Evolutionary conservation across 1,284 basidiomycete species (phyloP).

Genomic region (Pisolithus thermaeus): DNA sequence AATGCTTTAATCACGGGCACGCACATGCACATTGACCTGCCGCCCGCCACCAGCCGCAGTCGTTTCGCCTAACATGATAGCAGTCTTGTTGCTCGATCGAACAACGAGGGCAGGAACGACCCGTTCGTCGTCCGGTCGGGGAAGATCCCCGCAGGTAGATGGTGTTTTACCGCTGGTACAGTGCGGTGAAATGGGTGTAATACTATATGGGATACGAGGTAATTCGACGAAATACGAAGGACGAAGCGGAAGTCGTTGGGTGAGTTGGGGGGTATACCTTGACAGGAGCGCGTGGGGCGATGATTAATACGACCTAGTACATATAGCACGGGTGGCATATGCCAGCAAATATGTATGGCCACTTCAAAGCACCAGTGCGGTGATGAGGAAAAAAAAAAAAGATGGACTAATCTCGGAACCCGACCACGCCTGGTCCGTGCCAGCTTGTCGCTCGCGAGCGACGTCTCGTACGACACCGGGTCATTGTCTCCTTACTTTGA

Average conservation of each 20-base stretch:
- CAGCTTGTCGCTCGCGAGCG: no score
- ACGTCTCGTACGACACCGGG: no score
- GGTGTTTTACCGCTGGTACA: neutral
- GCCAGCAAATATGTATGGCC: neutral
- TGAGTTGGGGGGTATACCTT: neutral
- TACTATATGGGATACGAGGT: no score
- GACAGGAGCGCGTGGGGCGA: no score
- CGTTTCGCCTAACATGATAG: conserved; percentile 14
- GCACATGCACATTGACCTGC: conserved; percentile 18
- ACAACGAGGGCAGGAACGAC: neutral
- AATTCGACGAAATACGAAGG: neutral
- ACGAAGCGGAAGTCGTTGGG: neutral
- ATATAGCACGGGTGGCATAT: neutral
- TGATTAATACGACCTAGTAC: neutral
- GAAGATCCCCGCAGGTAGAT: neutral
- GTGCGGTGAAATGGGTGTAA: neutral
- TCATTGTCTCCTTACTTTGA: no score
- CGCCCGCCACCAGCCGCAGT: conserved; percentile 12
- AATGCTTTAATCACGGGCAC: conserved; percentile 2
- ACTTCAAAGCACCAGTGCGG: neutral
- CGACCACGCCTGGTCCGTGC: no score
- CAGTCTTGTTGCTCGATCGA: conserved; percentile 1
- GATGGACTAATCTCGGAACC: no score
- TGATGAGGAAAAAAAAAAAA: no score
- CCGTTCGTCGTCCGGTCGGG: neutral